phyloP scores from a whole-genome alignment of 139 green algal genomes.

The Diplosphaera chodatii region DNA sequence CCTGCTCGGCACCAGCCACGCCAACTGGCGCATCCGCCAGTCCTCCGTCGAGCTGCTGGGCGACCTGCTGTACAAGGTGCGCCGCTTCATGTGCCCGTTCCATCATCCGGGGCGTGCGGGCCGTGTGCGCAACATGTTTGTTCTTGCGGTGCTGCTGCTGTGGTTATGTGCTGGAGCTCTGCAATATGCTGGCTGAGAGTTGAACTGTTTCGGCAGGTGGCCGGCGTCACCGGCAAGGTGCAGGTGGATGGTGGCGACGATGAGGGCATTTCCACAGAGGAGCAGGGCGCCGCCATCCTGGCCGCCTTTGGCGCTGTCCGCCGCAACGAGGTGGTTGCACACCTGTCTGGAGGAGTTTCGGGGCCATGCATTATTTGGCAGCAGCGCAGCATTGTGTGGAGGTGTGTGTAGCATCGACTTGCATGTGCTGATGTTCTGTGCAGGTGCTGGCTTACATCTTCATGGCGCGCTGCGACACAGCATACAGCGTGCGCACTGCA shows the following conservation, averaged over 20 bases:
- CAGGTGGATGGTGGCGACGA: constrained; percentile 80
- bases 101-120: no score
- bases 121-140: no score
- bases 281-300: constrained; percentile 74
- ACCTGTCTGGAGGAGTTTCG: no score
- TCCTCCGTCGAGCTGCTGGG: constrained; percentile 89
- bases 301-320: constrained; percentile 61
- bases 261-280: constrained; percentile 82
- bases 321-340: constrained; percentile 56
- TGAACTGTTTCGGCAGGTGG: constrained; percentile 68
- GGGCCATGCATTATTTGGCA: no score
- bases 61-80: constrained; percentile 93
- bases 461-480: constrained; percentile 69
- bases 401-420: no score
- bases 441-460: constrained; percentile 82
- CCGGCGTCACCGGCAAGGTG: constrained; percentile 82
- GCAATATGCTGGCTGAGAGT: no score
- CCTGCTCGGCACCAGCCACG: constrained; percentile 49
- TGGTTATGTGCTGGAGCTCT: no score
- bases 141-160: no score
- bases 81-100: no score
- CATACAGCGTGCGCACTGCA: constrained; percentile 76
- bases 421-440: no score
- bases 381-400: no score
- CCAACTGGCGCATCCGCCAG: constrained; percentile 90